These are phyloP conservation scores for Secale cereale DNA, from an alignment of 176 grass and related monocot genomes.

Conservation along the genomic window DNA sequence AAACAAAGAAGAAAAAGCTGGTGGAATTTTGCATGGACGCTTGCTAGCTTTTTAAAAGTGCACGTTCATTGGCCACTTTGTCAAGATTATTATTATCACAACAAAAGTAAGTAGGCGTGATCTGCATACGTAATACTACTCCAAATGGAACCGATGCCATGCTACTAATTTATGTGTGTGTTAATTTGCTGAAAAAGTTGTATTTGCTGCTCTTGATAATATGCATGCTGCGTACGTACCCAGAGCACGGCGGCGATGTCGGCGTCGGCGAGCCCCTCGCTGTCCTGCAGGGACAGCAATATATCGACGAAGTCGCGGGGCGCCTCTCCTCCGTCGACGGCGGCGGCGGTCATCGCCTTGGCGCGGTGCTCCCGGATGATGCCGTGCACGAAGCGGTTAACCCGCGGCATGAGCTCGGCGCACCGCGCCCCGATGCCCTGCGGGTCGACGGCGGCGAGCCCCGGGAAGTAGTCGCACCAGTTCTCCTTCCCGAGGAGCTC, in stretches of 20 bases:
- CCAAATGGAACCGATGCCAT: background rate
- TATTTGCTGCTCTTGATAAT: background rate
- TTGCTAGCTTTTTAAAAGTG: background rate
- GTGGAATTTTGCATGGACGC: background rate
- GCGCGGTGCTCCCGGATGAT: conserved; percentile 60
- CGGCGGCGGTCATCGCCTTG: background rate
- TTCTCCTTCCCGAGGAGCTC: conserved; percentile 74
- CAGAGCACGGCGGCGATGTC: conserved; percentile 81
- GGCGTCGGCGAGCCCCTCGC: conserved; percentile 54
- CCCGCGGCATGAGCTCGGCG: conserved; percentile 65
- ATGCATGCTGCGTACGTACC: conserved; percentile 34
- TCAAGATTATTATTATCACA: background rate
- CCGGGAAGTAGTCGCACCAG: conserved; percentile 84
- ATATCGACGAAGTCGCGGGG: conserved; percentile 63
- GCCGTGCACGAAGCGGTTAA: conserved; percentile 58
- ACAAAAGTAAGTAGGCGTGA: conserved; percentile 8
- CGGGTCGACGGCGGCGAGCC: conserved; percentile 59
- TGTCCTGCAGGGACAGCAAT: conserved; percentile 64
- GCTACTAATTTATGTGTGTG: background rate
- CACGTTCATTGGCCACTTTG: background rate
- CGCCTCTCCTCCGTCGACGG: conserved; percentile 8
- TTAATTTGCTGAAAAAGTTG: background rate
- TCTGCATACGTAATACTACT: background rate
- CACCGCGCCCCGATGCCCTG: conserved; percentile 59
- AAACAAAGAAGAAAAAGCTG: background rate